Percentiles rank a stretch among this genome's conserved stretches.
Conservation (phyloP, 2,329 filamentous ascomycete species). For the Emergomyces orientalis region DNA sequence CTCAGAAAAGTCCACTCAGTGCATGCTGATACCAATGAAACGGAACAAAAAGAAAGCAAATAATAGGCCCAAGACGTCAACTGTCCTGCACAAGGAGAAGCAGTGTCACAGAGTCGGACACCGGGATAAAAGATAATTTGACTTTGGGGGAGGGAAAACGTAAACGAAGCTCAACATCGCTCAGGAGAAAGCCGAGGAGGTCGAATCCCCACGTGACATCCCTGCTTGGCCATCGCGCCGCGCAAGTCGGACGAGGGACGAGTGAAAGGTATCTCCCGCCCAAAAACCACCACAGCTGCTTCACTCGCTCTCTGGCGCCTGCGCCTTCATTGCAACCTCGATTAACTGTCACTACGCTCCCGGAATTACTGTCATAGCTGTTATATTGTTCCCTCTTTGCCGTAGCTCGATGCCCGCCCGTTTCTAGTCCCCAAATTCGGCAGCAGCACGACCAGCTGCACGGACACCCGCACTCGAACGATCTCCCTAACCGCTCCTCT, state of each 20-base stretch:
- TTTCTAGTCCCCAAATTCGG: not conserved
- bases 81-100: not conserved
- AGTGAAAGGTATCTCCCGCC: not conserved
- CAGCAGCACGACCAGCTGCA: not conserved
- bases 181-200: not conserved
- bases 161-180: not conserved
- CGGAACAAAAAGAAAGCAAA: not conserved
- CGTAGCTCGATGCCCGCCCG: not conserved
- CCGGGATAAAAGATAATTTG: not conserved
- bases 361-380: not conserved
- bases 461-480: not conserved
- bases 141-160: not conserved
- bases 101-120: not conserved
- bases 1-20: not conserved
- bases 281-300: not conserved
- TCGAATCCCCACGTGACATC: not conserved
- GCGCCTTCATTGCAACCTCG: not conserved
- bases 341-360: not conserved
- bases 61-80: not conserved
- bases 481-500: not conserved
- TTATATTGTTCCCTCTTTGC: not conserved
- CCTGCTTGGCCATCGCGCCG: not conserved
- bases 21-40: slow-evolving; percentile 2
- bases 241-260: not conserved
- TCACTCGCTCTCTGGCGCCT: not conserved